Evolutionary conservation across 441 rosid genomes (phyloP).

Genomic region (Gossypium schwendimanii): DNA sequence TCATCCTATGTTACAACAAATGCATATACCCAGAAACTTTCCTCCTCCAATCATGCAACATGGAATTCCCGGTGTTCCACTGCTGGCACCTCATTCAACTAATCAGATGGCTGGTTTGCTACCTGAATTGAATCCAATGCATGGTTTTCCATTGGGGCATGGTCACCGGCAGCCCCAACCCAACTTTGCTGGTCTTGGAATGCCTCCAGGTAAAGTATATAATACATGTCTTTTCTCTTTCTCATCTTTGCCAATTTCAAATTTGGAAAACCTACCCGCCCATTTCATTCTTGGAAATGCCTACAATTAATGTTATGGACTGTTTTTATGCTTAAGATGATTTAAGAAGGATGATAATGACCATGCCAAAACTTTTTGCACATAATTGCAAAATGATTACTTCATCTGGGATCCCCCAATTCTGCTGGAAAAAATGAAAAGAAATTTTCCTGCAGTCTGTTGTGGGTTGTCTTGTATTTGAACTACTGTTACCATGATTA

Average conservation of each 20-base stretch:
- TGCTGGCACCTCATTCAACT: conserved; percentile 40
- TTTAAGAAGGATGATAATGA: not conserved
- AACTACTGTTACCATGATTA: not conserved
- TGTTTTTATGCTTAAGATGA: not conserved
- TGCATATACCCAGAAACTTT: conserved; percentile 54
- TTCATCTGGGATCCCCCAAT: conserved; percentile 1
- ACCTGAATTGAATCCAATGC: conserved; percentile 53
- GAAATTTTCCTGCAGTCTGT: not conserved
- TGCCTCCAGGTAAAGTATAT: conserved; percentile 44
- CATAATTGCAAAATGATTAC: not conserved
- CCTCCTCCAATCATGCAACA: conserved; percentile 52
- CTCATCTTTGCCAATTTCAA: not conserved
- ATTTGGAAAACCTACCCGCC: not conserved
- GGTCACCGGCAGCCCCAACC: conserved; percentile 66
- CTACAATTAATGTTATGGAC: not conserved
- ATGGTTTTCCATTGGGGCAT: conserved; percentile 56
- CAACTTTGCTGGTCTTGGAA: conserved; percentile 40
- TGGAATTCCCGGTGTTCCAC: conserved; percentile 52
- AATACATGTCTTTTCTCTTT: not conserved
- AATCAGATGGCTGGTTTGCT: conserved; percentile 51
- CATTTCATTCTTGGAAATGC: not conserved
- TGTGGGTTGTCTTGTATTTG: not conserved
- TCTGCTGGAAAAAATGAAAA: not conserved
- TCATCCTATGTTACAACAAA: conserved; percentile 56
- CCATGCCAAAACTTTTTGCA: not conserved